Base-by-base conservation (phyloP, 73 alveolate genomes). In the Symbiodinium pilosum region DNA sequence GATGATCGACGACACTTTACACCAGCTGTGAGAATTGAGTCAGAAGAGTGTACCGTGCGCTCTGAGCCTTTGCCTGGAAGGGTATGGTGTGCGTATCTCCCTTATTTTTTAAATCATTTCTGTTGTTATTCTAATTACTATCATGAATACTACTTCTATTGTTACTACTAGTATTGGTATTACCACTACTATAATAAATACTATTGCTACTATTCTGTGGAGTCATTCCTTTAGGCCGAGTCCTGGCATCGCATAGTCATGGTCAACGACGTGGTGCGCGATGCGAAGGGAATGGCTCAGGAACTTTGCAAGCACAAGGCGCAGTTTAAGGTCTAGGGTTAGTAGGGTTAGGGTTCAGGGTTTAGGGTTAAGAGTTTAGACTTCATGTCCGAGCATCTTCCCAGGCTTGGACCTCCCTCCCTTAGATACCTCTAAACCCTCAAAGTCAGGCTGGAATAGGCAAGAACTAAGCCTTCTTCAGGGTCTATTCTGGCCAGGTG, bases 261-360 rank as follows among this genome's bases (percentile, higher is more conserved):
- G 41, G 96, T 91, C 42, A 91, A 91, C 81, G 96, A 91, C 39
- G 96, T 69, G 56, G 52, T 30, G 77, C 38, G 77, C 51, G 86
- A 88, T 28, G 96, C 96, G 54, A 42, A 44, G 87, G 73, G 51
- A 40, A 91, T 91, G 96, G 96, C 96, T 18, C 81, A 91, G 26
- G 96, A 91, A 77, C 96, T 91, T 34, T 91, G 96, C 87, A 84
- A 85, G 73, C 96, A 91, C 87, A 64, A 69, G 81, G 81, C 81
- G 38, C 21, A n/a, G n/a, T n/a, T n/a, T n/a, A n/a, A n/a, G n/a
- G n/a, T n/a, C 20, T 64, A 1, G 3, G 6, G 14, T 64, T 30
- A 21, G 2, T 0, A 36, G 77, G 77, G 18, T 59, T 59, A 59
- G 77, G 59, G 59, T 14, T 14, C 14, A 47, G 59, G 59, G 59